Base-by-base conservation (phyloP, 108 stramenopile species). In the Seminavis robusta region DNA sequence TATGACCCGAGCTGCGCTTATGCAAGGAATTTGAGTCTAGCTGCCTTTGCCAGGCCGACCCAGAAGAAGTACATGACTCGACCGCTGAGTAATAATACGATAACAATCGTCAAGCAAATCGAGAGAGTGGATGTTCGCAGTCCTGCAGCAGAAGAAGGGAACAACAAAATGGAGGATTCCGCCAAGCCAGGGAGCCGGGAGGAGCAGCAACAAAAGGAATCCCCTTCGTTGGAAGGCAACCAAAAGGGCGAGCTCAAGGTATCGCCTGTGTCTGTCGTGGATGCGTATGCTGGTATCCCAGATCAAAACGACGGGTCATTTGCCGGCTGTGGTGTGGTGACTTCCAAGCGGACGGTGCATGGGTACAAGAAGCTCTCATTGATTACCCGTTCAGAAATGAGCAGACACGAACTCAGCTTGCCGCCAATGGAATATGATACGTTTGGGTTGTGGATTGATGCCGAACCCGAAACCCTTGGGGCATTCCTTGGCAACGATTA, bases 401-500 rank as follows among this genome's bases (percentile, higher is more conserved):
- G 79, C 33, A 57, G 90, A 38, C 73, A 79, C n/a, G 84, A 86
- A 39, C 69, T 96, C 10, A 64, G 80, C 0, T 52, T 98, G 13
- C 98, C 98, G 0, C 73, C 91, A 7, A 83, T 97, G 76, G 90
- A 95, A 73, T 98, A 76, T 53, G 94, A 91, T 37, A 97, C 92
- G 5, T 73, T 74, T 51, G 98, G 88, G 4, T 47, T 94, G 20
- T 98, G 96, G 96, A 48, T 96, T 33, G 98, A 98, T 62, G 63
- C 90, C 19, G 83, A 85, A 47, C 78, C 86, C 7, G 26, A 52
- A n/a, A 53, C 47, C 31, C 55, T 92, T 3, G 43, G 46, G 31
- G 69, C 54, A 19, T 45, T 77, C 10, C 50, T 88, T 21, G 37
- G 57, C n/a, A 63, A 51, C 26, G 25, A 29, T 3, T 92, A 71